Conservation (phyloP, 176 grass and related monocot genomes). For the Hordeum marinum region DNA sequence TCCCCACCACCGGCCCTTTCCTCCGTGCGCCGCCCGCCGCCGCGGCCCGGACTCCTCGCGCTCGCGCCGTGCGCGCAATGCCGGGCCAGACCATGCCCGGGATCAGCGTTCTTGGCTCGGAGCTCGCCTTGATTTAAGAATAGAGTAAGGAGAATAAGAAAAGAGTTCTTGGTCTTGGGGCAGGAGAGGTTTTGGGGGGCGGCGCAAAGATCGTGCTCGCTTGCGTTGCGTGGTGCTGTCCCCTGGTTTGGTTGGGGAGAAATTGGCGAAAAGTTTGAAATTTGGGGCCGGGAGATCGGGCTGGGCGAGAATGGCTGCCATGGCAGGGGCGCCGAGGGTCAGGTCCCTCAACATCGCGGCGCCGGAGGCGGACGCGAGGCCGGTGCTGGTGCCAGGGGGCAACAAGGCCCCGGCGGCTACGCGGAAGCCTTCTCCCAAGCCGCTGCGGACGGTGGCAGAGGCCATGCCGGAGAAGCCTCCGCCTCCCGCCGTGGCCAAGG, state of each 20-base stretch:
- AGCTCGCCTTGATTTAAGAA: not conserved
- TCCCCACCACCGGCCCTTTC: not conserved
- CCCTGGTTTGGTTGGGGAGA: not conserved
- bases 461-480: constrained; percentile 22
- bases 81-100: not conserved
- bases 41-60: not conserved
- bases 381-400: constrained; percentile 75
- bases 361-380: constrained; percentile 52
- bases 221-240: not conserved
- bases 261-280: constrained; percentile 16
- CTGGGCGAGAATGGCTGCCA: constrained; percentile 35
- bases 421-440: constrained; percentile 59
- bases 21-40: not conserved
- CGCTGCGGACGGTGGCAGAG: constrained; percentile 30
- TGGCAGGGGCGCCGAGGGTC: constrained; percentile 73
- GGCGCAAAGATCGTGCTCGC: not conserved
- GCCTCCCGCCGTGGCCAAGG: not conserved
- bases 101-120: constrained; percentile 25
- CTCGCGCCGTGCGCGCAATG: constrained; percentile 27
- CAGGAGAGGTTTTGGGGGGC: not conserved
- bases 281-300: constrained; percentile 25
- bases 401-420: constrained; percentile 54
- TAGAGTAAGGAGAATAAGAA: not conserved
- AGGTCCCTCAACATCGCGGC: constrained; percentile 62
- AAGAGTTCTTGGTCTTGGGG: constrained; percentile 5